These are phyloP conservation scores for Penicillium corylophilum DNA, from an alignment of 2,329 filamentous ascomycete genomes.

Conservation along the genomic window DNA sequence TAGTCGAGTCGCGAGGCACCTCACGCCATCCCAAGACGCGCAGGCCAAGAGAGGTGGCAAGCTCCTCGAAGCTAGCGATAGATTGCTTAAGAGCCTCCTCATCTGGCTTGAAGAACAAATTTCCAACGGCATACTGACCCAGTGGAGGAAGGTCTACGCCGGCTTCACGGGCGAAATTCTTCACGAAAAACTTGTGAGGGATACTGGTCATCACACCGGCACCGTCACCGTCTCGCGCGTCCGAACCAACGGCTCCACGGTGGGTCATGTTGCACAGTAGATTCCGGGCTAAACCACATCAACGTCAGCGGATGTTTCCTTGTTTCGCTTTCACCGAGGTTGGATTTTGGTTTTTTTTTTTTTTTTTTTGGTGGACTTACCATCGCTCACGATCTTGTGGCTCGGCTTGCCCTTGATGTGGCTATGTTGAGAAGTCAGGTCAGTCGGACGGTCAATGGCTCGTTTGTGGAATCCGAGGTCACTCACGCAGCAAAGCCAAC, in stretches of 20 bases:
- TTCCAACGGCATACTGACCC: conserved; percentile 95
- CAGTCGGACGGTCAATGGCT: conserved; percentile 12
- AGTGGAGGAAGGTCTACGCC: conserved; percentile 80
- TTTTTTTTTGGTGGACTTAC: conserved; percentile 52
- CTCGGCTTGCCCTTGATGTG: conserved; percentile 96
- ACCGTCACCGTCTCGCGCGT: conserved; percentile 95
- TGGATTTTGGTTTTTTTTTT: background rate
- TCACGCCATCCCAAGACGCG: conserved; percentile 94
- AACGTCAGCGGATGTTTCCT: conserved; percentile 8
- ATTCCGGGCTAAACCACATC: conserved; percentile 66
- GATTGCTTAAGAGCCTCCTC: conserved; percentile 86
- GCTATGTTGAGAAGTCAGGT: conserved; percentile 37
- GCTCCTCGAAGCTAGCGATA: conserved; percentile 88
- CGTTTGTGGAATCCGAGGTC: background rate
- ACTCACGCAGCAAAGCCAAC: conserved; percentile 96
- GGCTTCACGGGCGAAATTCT: conserved; percentile 93
- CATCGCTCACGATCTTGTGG: conserved; percentile 99
- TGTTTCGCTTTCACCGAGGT: background rate
- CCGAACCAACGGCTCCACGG: conserved; percentile 94
- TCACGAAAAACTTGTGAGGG: conserved; percentile 96
- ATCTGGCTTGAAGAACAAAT: conserved; percentile 98
- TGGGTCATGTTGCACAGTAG: conserved; percentile 99
- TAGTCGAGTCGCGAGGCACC: conserved; percentile 87
- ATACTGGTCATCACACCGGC: conserved; percentile 99
- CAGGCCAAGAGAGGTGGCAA: conserved; percentile 82